phyloP scores from a whole-genome alignment of 352 stramenopile species.

The Globisporangium cederbergense region DNA sequence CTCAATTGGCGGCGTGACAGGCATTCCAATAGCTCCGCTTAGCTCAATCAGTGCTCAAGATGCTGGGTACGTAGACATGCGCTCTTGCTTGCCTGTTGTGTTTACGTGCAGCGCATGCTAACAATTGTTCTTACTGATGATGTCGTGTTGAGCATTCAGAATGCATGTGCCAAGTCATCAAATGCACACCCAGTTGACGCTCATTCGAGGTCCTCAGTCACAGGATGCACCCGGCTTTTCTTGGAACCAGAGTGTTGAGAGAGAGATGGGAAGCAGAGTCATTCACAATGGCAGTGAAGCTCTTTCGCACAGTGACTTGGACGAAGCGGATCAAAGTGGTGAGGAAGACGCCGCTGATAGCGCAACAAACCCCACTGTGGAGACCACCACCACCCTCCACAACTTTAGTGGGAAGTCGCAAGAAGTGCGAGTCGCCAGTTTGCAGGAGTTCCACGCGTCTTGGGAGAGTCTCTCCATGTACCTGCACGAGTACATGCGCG shows the following conservation, averaged over 20 bases:
- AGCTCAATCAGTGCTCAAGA: too few relatives aligned
- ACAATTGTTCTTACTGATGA: too few relatives aligned
- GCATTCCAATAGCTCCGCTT: not conserved
- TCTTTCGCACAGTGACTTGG: not conserved
- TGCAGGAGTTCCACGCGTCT: conserved; percentile 1
- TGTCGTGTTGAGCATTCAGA: too few relatives aligned
- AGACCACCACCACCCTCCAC: not conserved
- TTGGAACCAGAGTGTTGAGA: too few relatives aligned
- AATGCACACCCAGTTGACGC: too few relatives aligned
- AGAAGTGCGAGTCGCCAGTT: not conserved
- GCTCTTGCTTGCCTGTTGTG: too few relatives aligned
- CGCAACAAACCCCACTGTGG: not conserved
- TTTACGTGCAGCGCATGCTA: too few relatives aligned
- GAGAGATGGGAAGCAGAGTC: not conserved
- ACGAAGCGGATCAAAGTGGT: not conserved
- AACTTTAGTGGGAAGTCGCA: not conserved
- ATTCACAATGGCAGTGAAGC: not conserved
- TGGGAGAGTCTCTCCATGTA: conserved; percentile 1
- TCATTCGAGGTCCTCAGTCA: too few relatives aligned
- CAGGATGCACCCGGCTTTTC: too few relatives aligned
- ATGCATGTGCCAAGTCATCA: too few relatives aligned
- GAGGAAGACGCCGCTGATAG: not conserved
- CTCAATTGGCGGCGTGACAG: not conserved
- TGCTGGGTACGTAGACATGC: too few relatives aligned
- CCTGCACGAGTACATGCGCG: conserved; percentile 4